Percentiles rank a stretch among this genome's conserved stretches.
phyloP scores from a whole-genome alignment of 371 early-diverging fungal species.

The Mortierella sp. region DNA sequence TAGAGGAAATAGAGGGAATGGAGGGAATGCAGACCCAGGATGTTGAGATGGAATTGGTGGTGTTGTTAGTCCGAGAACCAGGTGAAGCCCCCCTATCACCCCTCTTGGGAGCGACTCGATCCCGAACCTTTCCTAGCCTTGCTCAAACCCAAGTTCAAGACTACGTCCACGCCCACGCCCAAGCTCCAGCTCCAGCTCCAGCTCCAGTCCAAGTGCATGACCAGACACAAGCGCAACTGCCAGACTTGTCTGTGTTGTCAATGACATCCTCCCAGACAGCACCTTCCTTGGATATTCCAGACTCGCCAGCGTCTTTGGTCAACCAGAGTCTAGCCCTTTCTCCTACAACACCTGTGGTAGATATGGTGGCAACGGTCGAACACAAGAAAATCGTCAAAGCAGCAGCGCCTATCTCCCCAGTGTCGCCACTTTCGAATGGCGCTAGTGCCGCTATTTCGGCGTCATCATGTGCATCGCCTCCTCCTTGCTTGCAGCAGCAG shows the following conservation, averaged over 20 bases:
- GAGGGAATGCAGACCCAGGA: conserved; percentile 8
- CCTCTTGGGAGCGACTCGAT: conserved; percentile 7
- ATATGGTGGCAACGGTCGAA: neutral
- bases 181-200: too few relatives aligned
- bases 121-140: conserved; percentile 7
- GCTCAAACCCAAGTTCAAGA: neutral
- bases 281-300: neutral
- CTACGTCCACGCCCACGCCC: too few relatives aligned
- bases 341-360: neutral
- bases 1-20: neutral
- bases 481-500: neutral
- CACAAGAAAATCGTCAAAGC: neutral
- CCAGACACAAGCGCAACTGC: neutral
- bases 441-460: neutral
- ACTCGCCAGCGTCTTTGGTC: neutral
- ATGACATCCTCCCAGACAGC: neutral
- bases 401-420: neutral
- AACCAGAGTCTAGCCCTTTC: neutral
- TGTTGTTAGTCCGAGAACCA: conserved; percentile 20
- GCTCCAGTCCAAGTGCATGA: neutral
- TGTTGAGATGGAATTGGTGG: conserved; percentile 20
- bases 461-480: conserved; percentile 1
- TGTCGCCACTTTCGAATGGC: neutral
- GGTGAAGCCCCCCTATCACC: conserved; percentile 14
- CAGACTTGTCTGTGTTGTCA: neutral